Percentiles rank a stretch among this genome's conserved stretches.
These are phyloP conservation scores for Diaporthe ilicicola DNA, from an alignment of 2,329 filamentous ascomycete species.

Conservation along the genomic window DNA sequence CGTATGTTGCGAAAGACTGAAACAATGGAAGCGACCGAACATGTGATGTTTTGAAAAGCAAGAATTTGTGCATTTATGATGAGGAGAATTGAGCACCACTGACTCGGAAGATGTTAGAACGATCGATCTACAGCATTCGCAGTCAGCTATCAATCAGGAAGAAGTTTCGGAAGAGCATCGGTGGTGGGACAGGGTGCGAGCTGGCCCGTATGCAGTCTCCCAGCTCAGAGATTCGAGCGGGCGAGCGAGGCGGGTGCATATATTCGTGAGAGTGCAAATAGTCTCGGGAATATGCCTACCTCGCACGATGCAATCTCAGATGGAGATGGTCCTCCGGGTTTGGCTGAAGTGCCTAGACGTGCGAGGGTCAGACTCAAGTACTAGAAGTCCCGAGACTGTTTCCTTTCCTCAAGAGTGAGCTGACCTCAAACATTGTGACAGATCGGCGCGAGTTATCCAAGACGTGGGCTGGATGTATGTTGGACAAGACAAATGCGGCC, in stretches of 20 bases:
- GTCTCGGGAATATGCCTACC: slow-evolving; percentile 50
- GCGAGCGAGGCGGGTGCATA: not conserved
- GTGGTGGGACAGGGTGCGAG: not conserved
- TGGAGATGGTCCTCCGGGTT: slow-evolving; percentile 78
- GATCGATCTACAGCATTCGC: not conserved
- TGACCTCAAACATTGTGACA: slow-evolving; percentile 32
- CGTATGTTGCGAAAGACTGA: not conserved
- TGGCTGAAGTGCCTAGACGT: slow-evolving; percentile 42
- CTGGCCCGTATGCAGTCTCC: not conserved
- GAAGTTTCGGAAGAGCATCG: not conserved
- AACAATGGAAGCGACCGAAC: not conserved
- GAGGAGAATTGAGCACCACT: not conserved
- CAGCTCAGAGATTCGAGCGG: not conserved
- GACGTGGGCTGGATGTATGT: not conserved
- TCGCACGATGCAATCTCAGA: slow-evolving; percentile 83
- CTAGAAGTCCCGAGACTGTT: not conserved
- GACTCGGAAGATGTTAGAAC: slow-evolving; percentile 12
- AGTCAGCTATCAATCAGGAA: not conserved
- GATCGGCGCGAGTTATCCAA: not conserved
- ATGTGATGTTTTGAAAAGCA: too few species aligned
- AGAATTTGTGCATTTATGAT: too few species aligned
- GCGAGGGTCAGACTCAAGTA: not conserved
- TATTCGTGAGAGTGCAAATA: not conserved
- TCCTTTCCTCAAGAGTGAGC: not conserved
- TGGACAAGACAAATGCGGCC: not conserved